Base-by-base conservation (phyloP, 2,329 filamentous ascomycete genomes). In the Cytospora piceae region DNA sequence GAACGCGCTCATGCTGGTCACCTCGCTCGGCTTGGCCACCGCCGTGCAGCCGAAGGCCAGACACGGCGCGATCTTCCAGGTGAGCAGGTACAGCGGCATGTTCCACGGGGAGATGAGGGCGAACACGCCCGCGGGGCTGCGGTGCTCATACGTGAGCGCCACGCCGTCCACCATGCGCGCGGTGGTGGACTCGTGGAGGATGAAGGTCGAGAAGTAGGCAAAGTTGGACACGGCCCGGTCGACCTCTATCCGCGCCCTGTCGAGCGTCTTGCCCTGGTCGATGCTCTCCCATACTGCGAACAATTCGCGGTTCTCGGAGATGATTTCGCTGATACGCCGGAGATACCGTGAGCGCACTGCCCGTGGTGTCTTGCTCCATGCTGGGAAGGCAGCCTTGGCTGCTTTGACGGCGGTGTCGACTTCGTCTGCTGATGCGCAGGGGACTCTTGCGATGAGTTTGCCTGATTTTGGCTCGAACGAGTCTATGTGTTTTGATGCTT, bases 221-320 rank as follows among this genome's bases (percentile, higher is more conserved):
- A 77, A 77, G 63, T 77, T 76, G 1, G 74, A 72, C 15, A 76
- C 70, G 2, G 75, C 75, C 29, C 75, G 67, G 59, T 76, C 74
- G 9, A 76, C 72, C 65, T 77, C 75, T 22, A 76, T 62, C 39
- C 74, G 69, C 2, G 74, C 75, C 27, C 75, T 67, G 32, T 72
- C 73, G 24, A 77, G 64, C 46, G 73, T 76, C 70, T 77, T 77
- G 12, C 75, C 75, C 64, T 77, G 75, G 63, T 77, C 74, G 31
- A 76, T 73, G 67, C 74, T 76, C 65, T 77, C 75, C 75, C 75
- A 77, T 1, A 76, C 72, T 2, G 75, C 74, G 56, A 77, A 73
- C 7, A 74, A 64, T 61, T 77, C 75, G 4, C 71, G 70, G 27
- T 76, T 70, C 37, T 74, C 69, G 52, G 71, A 70, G 46, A 75